Evolutionary conservation across 768 basidiomycete species (phyloP), one percentile per base, ranked within the genome.

Genomic region (Hortiboletus flavorubellus): DNA sequence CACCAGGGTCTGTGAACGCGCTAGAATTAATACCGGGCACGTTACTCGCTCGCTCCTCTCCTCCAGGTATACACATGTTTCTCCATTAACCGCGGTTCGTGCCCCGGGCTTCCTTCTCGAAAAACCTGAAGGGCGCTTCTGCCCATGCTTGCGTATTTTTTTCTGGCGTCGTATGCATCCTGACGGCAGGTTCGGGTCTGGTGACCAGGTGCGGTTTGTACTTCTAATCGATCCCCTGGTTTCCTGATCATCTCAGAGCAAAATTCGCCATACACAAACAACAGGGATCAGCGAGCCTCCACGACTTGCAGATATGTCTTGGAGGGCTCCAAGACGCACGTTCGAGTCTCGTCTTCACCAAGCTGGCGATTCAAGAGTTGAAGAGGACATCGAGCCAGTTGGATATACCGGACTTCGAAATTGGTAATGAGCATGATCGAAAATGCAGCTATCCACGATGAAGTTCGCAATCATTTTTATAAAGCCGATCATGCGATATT

Each of bases 71-170:
- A n/a, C 30, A 2, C 11, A 15, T 38, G 11, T 26, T 26, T 42
- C 18, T 80, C 80, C 87, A 80, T 63, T 87, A 85, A 50, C 82
- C 85, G 42, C 85, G 78, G 62, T 82, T 70, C 3, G 69, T 75
- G 1, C 64, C 4, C 76, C 77, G 5, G 87, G 72, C 58, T 79
- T 81, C 59, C 75, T 21, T 68, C 54, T 78, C 65, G 64, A 87
- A 75, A 67, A 78, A 84, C 23, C 70, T 65, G 63, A 80, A 82
- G 54, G 87, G 75, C 1, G 64, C 71, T 61, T 78, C 76, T 66
- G 83, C 83, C 66, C 83, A 86, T 38, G 54, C 59, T 54, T 80
- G 79, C 56, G 83, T 85, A 26, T 56, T 60, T 26, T 21, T 26
- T 21, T 60, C 68, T 1, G 76, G 73, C 39, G 71, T 77, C 51